A percentile compares a stretch with the other conserved stretches of the same genome.
Evolutionary conservation across 2,329 filamentous ascomycete genomes (phyloP).

Genomic region (Huntiella decipiens): DNA sequence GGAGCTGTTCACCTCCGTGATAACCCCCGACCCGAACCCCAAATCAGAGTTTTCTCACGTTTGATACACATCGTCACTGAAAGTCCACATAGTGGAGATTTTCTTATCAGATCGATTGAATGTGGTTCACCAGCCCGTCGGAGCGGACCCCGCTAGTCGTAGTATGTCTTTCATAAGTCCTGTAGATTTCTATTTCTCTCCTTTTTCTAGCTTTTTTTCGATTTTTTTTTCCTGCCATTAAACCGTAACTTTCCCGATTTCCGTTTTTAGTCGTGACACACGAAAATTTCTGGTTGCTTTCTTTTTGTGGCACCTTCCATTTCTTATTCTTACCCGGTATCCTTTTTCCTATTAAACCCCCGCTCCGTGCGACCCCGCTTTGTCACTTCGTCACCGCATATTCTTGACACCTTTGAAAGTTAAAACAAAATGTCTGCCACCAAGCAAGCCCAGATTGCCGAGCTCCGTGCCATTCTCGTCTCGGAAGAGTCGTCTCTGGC

Average conservation of each 20-base stretch:
- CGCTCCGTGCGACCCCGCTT: neutral
- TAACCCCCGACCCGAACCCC: too few relatives aligned
- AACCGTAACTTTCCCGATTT: neutral
- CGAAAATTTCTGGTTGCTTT: neutral
- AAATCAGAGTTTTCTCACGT: too few relatives aligned
- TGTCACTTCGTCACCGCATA: neutral
- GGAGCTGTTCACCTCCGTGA: too few relatives aligned
- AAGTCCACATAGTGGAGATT: neutral
- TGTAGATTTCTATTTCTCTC: too few relatives aligned
- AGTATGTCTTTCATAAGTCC: too few relatives aligned
- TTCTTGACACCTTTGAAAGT: too few relatives aligned
- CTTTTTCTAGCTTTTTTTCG: neutral
- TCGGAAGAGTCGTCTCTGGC: constrained; percentile 69
- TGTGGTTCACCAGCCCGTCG: neutral
- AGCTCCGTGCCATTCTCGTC: constrained; percentile 56
- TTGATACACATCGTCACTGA: too few relatives aligned
- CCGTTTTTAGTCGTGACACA: neutral
- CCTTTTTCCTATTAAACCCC: neutral
- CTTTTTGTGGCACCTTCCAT: neutral
- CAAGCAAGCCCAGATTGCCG: constrained; percentile 29
- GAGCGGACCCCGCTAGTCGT: too few relatives aligned
- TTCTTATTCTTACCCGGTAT: neutral
- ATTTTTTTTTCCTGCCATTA: neutral
- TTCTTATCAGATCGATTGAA: constrained; percentile 3
- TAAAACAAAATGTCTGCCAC: constrained; percentile 6